Evolutionary conservation across 208 protist species (phyloP).

Genomic region (Trypanosoma congolense): DNA sequence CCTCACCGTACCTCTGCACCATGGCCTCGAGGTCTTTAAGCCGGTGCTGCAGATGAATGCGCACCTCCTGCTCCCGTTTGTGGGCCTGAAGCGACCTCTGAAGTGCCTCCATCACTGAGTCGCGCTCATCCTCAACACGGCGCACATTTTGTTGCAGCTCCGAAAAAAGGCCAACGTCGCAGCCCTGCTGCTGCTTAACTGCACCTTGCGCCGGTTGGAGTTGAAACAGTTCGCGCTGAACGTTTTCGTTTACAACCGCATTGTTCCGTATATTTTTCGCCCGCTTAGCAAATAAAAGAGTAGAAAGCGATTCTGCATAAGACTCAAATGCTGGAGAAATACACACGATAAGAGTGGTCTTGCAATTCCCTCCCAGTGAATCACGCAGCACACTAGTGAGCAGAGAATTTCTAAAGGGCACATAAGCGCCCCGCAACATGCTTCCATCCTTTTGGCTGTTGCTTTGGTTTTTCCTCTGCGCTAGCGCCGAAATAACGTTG

Average conservation of each 20-base stretch:
- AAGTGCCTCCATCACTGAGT: constrained; percentile 58
- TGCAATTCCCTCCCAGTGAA: constrained; percentile 91
- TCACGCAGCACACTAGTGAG: constrained; percentile 83
- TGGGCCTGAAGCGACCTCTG: constrained; percentile 38
- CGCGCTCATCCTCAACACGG: constrained; percentile 53
- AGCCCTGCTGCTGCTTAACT: not conserved
- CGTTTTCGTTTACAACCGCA: constrained; percentile 64
- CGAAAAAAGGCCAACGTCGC: constrained; percentile 23
- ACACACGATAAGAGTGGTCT: constrained; percentile 62
- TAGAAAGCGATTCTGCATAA: constrained; percentile 78
- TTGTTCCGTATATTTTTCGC: constrained; percentile 78
- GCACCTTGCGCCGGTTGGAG: constrained; percentile 38
- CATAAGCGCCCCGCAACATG: constrained; percentile 33
- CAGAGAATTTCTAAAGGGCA: constrained; percentile 86
- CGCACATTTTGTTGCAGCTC: constrained; percentile 18
- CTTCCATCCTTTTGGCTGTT: not conserved
- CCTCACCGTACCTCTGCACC: constrained; percentile 24
- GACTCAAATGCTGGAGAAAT: constrained; percentile 50
- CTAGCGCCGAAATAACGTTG: constrained; percentile 61
- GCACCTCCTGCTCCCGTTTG: constrained; percentile 35
- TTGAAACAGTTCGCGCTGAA: constrained; percentile 52
- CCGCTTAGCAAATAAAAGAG: constrained; percentile 76
- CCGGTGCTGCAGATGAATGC: constrained; percentile 42
- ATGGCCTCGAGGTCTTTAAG: constrained; percentile 55
- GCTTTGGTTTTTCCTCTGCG: constrained; percentile 5